phyloP scores from a whole-genome alignment of 2,329 filamentous ascomycete genomes.

The Juglanconis sp. region DNA sequence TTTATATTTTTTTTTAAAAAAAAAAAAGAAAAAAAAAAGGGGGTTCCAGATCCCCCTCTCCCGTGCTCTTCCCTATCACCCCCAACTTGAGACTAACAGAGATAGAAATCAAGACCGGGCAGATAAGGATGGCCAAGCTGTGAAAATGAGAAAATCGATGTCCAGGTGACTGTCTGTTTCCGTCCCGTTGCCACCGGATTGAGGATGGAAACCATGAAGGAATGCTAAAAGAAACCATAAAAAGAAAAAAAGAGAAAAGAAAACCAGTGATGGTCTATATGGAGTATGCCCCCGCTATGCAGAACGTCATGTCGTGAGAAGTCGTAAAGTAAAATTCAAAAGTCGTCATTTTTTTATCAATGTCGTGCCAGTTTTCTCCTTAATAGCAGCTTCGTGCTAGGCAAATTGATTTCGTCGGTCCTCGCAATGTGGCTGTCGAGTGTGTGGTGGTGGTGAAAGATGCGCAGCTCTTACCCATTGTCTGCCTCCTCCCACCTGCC shows the following conservation, averaged over 20 bases:
- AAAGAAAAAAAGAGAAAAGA: not conserved
- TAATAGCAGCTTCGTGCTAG: not conserved
- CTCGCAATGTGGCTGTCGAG: not conserved
- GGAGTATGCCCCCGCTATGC: conserved; percentile 16
- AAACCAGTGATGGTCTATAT: conserved; percentile 11
- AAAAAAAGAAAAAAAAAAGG: not conserved
- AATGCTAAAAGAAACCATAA: not conserved
- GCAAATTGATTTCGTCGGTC: not conserved
- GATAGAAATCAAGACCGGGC: not conserved
- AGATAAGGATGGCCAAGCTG: not conserved
- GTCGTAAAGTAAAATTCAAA: not conserved
- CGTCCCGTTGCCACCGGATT: conserved; percentile 6
- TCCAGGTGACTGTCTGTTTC: not conserved
- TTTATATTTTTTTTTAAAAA: no score
- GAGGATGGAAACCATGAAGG: not conserved
- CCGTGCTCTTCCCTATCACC: not conserved
- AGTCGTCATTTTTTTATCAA: not conserved
- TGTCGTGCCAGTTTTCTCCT: not conserved
- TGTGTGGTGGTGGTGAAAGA: no score
- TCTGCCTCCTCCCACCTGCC: not conserved
- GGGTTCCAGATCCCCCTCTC: not conserved
- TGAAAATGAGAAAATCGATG: not conserved
- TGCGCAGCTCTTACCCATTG: not conserved
- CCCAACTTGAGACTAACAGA: not conserved
- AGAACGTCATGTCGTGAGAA: conserved; percentile 4